Evolutionary conservation across 2,329 filamentous ascomycete species (phyloP).

Genomic region (Bipolaris zeicola): DNA sequence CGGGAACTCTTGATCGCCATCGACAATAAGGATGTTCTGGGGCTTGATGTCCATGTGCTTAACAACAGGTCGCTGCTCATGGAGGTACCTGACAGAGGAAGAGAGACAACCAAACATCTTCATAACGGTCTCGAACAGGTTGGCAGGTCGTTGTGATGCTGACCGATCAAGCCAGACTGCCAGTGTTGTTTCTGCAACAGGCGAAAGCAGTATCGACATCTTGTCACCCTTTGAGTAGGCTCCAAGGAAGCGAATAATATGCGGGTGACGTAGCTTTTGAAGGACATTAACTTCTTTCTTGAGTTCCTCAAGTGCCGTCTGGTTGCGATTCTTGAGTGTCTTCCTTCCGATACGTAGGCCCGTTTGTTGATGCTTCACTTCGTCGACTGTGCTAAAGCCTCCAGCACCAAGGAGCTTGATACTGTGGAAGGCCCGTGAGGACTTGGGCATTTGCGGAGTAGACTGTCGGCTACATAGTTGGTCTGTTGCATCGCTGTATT

Average conservation of each 20-base stretch:
- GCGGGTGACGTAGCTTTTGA: constrained; percentile 47
- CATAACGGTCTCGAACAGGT: constrained; percentile 31
- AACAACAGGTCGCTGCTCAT: constrained; percentile 44
- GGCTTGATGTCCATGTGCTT: constrained; percentile 49
- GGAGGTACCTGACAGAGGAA: constrained; percentile 44
- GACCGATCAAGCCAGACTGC: constrained; percentile 40
- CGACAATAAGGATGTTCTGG: constrained; percentile 46
- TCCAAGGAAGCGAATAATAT: constrained; percentile 47
- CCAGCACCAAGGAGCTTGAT: constrained; percentile 44
- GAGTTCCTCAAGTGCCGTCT: constrained; percentile 39
- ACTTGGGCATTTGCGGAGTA: constrained; percentile 11
- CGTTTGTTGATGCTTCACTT: constrained; percentile 45
- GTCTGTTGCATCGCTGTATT: not conserved
- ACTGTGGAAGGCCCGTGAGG: constrained; percentile 39
- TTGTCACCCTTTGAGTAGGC: constrained; percentile 45
- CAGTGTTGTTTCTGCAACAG: constrained; percentile 46
- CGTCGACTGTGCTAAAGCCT: constrained; percentile 47
- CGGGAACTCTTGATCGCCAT: constrained; percentile 36
- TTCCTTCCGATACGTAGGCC: constrained; percentile 43
- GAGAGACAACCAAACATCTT: constrained; percentile 47
- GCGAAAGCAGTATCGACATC: constrained; percentile 46
- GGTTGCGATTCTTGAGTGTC: constrained; percentile 46
- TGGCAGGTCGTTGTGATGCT: constrained; percentile 25
- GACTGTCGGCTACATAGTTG: not conserved
- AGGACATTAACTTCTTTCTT: constrained; percentile 45